A percentile compares a stretch with the other conserved stretches of the same genome.
Evolutionary conservation across 305 asterid genomes (phyloP).

Genomic region (Lippia alba): DNA sequence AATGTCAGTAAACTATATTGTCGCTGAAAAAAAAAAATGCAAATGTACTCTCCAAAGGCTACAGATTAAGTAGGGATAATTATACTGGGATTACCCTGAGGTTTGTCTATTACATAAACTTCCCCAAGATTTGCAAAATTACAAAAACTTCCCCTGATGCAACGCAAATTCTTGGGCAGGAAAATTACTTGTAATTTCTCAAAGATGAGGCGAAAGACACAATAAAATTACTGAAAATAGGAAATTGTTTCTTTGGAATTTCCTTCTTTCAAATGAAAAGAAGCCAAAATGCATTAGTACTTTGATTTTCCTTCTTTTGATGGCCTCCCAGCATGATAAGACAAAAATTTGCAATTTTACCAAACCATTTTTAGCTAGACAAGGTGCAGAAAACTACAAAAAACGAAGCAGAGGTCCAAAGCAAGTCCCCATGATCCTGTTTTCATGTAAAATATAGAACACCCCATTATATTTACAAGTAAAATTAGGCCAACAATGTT

Average conservation of each 20-base stretch:
- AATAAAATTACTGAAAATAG: neutral
- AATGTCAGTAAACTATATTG: constrained; percentile 48
- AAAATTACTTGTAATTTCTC: too few relatives aligned
- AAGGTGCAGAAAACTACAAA: constrained; percentile 11
- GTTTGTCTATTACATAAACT: too few relatives aligned
- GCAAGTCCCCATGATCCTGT: constrained; percentile 6
- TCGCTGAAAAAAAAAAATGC: too few relatives aligned
- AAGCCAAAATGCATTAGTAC: constrained; percentile 14
- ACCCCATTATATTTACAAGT: neutral
- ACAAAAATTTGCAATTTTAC: constrained; percentile 6
- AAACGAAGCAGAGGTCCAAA: neutral
- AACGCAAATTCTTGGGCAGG: too few relatives aligned
- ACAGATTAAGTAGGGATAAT: too few relatives aligned
- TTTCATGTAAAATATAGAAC: neutral
- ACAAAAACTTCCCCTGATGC: too few relatives aligned
- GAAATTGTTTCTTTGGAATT: neutral
- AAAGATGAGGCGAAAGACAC: too few relatives aligned
- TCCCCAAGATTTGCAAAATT: too few relatives aligned
- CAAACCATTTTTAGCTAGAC: constrained; percentile 20
- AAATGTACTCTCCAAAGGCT: neutral
- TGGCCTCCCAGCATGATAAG: constrained; percentile 2
- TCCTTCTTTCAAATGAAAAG: constrained; percentile 18
- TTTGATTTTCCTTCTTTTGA: constrained; percentile 8
- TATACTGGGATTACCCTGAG: too few relatives aligned
- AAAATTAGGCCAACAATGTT: neutral